Evolutionary conservation across 2,329 filamentous ascomycete species (phyloP), one percentile per base, ranked within the genome.

Genomic region (Sporothrix euskadiensis): DNA sequence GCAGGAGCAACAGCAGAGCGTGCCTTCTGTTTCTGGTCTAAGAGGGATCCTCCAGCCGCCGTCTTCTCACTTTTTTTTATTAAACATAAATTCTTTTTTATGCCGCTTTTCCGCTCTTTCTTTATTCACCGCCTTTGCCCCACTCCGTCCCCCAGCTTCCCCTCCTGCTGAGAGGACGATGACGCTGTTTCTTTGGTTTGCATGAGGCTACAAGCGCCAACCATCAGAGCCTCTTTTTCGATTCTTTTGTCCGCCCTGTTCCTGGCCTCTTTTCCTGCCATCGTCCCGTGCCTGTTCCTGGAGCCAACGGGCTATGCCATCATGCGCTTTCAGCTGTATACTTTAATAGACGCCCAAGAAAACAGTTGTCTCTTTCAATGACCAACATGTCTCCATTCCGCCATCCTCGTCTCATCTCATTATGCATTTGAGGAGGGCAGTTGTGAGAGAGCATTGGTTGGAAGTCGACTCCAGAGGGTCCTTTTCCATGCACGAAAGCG

Each of bases 131-230:
- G 75, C 73, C 71, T 66, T 68, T 41, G 47, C 70, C 69, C 73
- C 73, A 69, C 57, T 49, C 32, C 19, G 19, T 41, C 49, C 47
- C 26, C 54, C 16, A 12, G 57, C 14, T 54, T n/a, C 16, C 9
- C 14, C 32, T 57, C 16, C 35, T 35, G 8, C 35, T 35, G 35
- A 35, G 35, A 35, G 35, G 35, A 72, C 70, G 71, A 73, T 52
- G 65, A 52, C 22, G 61, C 39, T 47, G 59, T 8, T n/a, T 26
- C 35, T 63, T 14, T n/a, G n/a, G 14, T 63, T 47, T 54, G 74
- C 71, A 71, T 72, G 59, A 61, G n/a, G 49, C 54, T 61, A 44
- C 71, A 74, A 74, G 74, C 74, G 73, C 74, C 72, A 47, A 26
- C 39, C 2, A 16, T 26, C 22, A 65, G 56, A 59, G 56, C 61